Base-by-base conservation (phyloP, 768 basidiomycete genomes). In the Lactarius akahatsu region DNA sequence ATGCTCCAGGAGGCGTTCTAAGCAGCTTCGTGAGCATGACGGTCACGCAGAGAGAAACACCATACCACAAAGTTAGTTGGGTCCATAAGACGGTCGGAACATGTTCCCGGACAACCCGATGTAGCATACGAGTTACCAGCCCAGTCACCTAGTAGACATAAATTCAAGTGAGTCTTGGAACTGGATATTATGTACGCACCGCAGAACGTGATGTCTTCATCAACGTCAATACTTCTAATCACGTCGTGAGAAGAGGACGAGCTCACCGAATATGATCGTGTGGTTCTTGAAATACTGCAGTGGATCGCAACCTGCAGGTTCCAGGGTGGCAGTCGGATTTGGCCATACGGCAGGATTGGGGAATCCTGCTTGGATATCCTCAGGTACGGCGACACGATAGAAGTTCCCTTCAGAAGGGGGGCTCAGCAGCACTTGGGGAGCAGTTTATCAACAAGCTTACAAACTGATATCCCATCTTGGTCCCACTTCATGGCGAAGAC, bases 401-500 rank as follows among this genome's bases (percentile, higher is more conserved):
- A 93, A 93, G 7, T 88, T 91, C 88, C 88, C 91, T 92, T 70
- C 41, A 11, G 56, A 40, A 36, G 16, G 9, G 26, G 26, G 36
- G 54, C 15, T 56, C 54, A 32, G 64, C 2, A 56, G 36, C 16
- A 11, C 40, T 18, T 11, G 36, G 18, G 23, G 28, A 38, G 45
- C 18, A 30, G 40, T 26, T 38, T 8, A 43, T 30, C 26, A 30
- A n/a, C 47, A 9, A n/a, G 80, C 90, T 74, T 67, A 92, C 91
- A 92, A 69, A 91, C 83, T 47, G 86, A 83, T 63, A 93, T 91
- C 2, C 87, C 86, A 66, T 80, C 81, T 65, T 86, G 83, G 72
- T 94, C 90, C 94, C 94, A 95, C 71, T 90, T 89, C 90, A 93
- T 92, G 1, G 86, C 92, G 73, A 92, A 94, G 3, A 93, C 86